A percentile compares a stretch with the other conserved stretches of the same genome.
phyloP scores from a whole-genome alignment of 176 grass and related monocot genomes.

The Olyra latifolia region DNA sequence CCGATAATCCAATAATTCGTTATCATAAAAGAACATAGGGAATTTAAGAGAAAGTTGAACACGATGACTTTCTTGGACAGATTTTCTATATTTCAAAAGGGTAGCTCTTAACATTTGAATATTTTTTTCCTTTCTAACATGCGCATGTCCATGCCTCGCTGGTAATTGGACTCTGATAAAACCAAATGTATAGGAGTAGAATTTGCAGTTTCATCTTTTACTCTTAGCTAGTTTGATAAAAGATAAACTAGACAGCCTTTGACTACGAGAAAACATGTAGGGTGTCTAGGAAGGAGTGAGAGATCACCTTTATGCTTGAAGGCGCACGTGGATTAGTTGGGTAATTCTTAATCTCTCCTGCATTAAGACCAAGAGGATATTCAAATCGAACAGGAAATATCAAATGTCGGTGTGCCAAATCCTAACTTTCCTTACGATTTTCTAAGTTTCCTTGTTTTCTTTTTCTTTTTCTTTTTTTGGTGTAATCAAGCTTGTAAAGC shows the following conservation, averaged over 20 bases:
- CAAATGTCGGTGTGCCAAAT: background rate
- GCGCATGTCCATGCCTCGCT: background rate
- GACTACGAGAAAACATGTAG: conserved; percentile 5
- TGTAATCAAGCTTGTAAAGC: background rate
- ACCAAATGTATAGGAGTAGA: background rate
- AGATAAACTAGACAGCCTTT: background rate
- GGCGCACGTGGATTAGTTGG: conserved; percentile 19
- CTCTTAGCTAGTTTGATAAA: background rate
- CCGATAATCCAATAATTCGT: background rate
- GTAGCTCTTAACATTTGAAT: background rate
- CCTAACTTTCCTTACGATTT: background rate
- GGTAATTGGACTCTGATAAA: background rate
- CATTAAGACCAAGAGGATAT: conserved; percentile 38
- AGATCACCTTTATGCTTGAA: conserved; percentile 45
- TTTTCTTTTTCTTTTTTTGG: background rate
- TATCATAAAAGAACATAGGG: background rate
- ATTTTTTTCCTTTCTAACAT: background rate
- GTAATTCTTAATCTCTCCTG: conserved; percentile 46
- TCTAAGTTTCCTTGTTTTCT: background rate
- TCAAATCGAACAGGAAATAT: conserved; percentile 32
- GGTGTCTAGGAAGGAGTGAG: background rate
- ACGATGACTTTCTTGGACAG: background rate
- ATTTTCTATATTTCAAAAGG: background rate
- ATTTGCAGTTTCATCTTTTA: background rate
- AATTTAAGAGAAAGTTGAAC: background rate